phyloP scores from a whole-genome alignment of 1,139 yeast genomes.

The Casaregolazyma suthepensis region DNA sequence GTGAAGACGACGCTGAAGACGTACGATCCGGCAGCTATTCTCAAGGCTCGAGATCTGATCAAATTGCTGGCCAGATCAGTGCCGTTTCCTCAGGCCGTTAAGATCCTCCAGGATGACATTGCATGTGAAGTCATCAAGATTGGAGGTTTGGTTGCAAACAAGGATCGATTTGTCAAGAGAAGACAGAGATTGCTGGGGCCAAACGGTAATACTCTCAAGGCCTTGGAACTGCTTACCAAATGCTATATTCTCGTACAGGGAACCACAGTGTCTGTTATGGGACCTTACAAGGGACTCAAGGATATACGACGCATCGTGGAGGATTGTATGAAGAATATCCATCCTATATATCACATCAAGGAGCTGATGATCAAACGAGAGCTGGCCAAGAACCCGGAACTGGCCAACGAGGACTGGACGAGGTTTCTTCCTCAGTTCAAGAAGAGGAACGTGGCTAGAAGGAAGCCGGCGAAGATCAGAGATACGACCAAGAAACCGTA shows the following conservation, averaged over 20 bases:
- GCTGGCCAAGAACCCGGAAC: slow-evolving; percentile 86
- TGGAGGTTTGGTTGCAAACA: slow-evolving; percentile 81
- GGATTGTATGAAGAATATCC: slow-evolving; percentile 94
- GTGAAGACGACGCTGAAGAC: slow-evolving; percentile 95
- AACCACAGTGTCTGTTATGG: slow-evolving; percentile 96
- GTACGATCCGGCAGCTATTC: slow-evolving; percentile 87
- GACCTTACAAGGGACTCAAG: slow-evolving; percentile 88
- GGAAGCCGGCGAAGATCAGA: slow-evolving; percentile 64
- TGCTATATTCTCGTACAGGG: slow-evolving; percentile 97
- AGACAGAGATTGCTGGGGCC: slow-evolving; percentile 97
- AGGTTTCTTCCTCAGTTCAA: slow-evolving; percentile 95
- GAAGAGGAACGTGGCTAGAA: slow-evolving; percentile 92
- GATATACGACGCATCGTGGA: slow-evolving; percentile 91
- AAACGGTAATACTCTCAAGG: slow-evolving; percentile 92
- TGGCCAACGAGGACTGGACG: slow-evolving; percentile 95
- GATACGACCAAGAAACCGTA: slow-evolving; percentile 64
- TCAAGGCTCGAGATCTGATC: slow-evolving; percentile 91
- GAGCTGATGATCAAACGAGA: slow-evolving; percentile 97
- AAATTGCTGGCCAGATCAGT: slow-evolving; percentile 93
- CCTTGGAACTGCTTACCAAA: slow-evolving; percentile 83
- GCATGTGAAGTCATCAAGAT: slow-evolving; percentile 97
- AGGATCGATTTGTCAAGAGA: slow-evolving; percentile 90
- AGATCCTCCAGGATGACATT: slow-evolving; percentile 81
- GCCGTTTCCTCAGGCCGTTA: slow-evolving; percentile 94
- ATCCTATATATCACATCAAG: slow-evolving; percentile 94